Evolutionary conservation across 495 filamentous ascomycete genomes (phyloP).

Genomic region (Penicillium herquei): DNA sequence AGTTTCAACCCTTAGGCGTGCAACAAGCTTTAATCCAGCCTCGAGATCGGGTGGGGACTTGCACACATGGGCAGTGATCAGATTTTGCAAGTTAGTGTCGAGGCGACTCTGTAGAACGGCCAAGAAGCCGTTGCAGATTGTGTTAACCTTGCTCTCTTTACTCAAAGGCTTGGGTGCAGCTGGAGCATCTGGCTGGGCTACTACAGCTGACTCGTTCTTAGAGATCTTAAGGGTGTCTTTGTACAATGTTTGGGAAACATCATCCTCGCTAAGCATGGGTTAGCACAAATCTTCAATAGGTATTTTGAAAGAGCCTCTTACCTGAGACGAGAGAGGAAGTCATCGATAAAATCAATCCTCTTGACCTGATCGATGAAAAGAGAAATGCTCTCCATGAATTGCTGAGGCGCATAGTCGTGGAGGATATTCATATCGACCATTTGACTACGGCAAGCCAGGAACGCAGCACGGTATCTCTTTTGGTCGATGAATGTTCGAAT

Average conservation of each 20-base stretch:
- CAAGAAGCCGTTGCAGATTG: conserved; percentile 84
- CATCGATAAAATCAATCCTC: conserved; percentile 80
- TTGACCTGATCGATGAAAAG: conserved; percentile 85
- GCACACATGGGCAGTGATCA: conserved; percentile 92
- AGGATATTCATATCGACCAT: conserved; percentile 97
- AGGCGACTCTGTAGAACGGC: conserved; percentile 59
- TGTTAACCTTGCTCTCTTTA: conserved; percentile 70
- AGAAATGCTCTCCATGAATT: conserved; percentile 73
- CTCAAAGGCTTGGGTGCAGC: conserved; percentile 5
- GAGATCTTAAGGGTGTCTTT: conserved; percentile 65
- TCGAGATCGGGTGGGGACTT: conserved; percentile 88
- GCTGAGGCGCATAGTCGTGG: conserved; percentile 83
- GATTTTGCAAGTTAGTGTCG: conserved; percentile 78
- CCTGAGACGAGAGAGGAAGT: conserved; percentile 88
- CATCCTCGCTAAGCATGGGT: conserved; percentile 66
- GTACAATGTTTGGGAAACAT: conserved; percentile 93
- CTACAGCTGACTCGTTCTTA: conserved; percentile 31
- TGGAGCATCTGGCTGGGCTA: conserved; percentile 23
- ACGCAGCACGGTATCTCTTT: conserved; percentile 80
- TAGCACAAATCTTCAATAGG: not conserved
- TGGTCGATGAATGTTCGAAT: conserved; percentile 75
- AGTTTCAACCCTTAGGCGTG: conserved; percentile 64
- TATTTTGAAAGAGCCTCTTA: conserved; percentile 40
- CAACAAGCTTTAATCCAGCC: conserved; percentile 76
- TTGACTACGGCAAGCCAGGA: conserved; percentile 83